phyloP scores from a whole-genome alignment of 495 filamentous ascomycete genomes.

The Poronia punctata region DNA sequence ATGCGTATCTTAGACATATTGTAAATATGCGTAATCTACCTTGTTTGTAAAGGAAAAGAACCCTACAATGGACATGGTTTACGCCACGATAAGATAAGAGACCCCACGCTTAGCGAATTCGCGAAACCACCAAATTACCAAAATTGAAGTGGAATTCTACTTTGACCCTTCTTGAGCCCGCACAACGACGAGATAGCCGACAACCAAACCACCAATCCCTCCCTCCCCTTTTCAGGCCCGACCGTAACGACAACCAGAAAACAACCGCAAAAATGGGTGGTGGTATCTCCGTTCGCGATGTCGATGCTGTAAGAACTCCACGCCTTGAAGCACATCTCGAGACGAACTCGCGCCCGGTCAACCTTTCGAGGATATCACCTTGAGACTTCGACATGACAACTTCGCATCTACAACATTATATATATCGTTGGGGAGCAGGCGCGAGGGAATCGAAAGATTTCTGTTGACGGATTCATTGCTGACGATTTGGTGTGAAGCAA shows the following conservation, averaged over 20 bases:
- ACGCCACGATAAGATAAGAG: too few species aligned
- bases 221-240: conserved; percentile 1
- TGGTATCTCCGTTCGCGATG: conserved; percentile 75
- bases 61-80: too few species aligned
- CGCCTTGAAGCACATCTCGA: conserved; percentile 11
- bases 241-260: conserved; percentile 2
- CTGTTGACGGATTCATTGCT: conserved; percentile 32
- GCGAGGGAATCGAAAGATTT: conserved; percentile 31
- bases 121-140: conserved; percentile 6
- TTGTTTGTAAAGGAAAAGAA: too few species aligned
- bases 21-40: too few species aligned
- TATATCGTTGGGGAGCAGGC: conserved; percentile 22
- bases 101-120: too few species aligned
- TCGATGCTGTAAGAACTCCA: conserved; percentile 56
- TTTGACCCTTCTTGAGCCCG: conserved; percentile 1
- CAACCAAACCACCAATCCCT: conserved; percentile 2
- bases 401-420: not conserved
- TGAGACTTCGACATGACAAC: not conserved
- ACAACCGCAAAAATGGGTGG: conserved; percentile 63
- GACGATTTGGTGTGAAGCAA: conserved; percentile 26
- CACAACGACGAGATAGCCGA: conserved; percentile 4
- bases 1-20: too few species aligned
- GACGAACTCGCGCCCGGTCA: conserved; percentile 12
- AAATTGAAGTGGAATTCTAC: not conserved
- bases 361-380: conserved; percentile 7